phyloP scores from a whole-genome alignment of 345 rosid genomes.

The Hibiscus tridactylites region DNA sequence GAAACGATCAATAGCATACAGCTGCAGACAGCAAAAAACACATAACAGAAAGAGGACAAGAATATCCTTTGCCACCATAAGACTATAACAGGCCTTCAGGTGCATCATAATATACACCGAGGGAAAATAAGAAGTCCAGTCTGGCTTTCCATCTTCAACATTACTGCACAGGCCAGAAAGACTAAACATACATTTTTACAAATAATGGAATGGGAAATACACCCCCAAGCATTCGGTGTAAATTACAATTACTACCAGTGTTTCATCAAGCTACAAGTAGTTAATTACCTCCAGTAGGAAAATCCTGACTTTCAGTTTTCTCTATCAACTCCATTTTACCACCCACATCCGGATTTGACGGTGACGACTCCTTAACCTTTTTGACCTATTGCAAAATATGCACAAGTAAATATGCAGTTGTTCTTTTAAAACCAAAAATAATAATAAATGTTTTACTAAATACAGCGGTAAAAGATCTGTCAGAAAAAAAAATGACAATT shows the following conservation, averaged over 20 bases:
- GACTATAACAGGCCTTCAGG: neutral
- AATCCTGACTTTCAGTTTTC: conserved; percentile 30
- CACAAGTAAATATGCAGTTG: conserved; percentile 3
- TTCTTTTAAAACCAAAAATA: neutral
- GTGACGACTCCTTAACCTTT: conserved; percentile 47
- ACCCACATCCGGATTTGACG: conserved; percentile 20
- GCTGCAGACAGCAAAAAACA: neutral
- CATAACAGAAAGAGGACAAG: neutral
- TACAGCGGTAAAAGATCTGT: neutral
- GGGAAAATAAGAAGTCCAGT: neutral
- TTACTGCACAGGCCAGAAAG: neutral
- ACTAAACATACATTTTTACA: neutral
- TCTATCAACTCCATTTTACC: conserved; percentile 34
- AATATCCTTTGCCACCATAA: neutral
- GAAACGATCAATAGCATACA: neutral
- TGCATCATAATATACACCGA: neutral
- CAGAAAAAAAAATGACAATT: neutral
- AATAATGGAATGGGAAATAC: neutral
- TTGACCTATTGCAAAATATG: conserved; percentile 44
- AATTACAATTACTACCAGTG: neutral
- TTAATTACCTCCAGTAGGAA: conserved; percentile 36
- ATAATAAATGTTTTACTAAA: neutral
- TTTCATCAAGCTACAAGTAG: neutral
- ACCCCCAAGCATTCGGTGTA: neutral
- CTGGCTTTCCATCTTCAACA: neutral